Conservation (phyloP, 345 rosid species). For the Eucalyptus camaldulensis region DNA sequence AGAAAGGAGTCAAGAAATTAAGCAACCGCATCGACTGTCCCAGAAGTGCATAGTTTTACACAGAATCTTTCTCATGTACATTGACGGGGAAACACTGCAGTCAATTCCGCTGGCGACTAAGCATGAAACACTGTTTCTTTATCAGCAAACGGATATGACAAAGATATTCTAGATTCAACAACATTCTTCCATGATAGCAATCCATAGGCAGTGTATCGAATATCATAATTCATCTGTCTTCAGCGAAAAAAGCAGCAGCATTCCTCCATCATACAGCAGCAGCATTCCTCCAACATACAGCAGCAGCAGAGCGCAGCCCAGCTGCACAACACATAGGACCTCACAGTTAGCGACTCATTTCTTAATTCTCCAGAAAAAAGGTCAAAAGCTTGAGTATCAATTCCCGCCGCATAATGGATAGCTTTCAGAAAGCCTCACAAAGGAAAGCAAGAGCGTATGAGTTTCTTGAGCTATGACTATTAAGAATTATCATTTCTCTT, state of each 20-base stretch:
- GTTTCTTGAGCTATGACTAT: neutral
- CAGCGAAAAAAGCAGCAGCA: constrained; percentile 18
- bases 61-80: neutral
- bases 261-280: constrained; percentile 12
- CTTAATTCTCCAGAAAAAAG: neutral
- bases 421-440: neutral
- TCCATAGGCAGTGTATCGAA: neutral
- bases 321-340: neutral
- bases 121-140: neutral
- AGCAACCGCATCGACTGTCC: neutral
- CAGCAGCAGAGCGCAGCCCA: neutral
- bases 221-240: neutral
- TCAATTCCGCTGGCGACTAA: neutral
- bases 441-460: neutral
- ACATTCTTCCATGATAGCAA: neutral
- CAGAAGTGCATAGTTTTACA: neutral
- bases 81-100: neutral
- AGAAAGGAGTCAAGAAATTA: neutral
- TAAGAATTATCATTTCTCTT: neutral
- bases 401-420: neutral
- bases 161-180: neutral
- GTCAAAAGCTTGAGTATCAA: neutral
- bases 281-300: neutral
- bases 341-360: neutral
- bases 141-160: neutral